A percentile compares a stretch with the other conserved stretches of the same genome.
Conservation (phyloP, 1,284 basidiomycete species). For the Wolfiporia cocos region DNA sequence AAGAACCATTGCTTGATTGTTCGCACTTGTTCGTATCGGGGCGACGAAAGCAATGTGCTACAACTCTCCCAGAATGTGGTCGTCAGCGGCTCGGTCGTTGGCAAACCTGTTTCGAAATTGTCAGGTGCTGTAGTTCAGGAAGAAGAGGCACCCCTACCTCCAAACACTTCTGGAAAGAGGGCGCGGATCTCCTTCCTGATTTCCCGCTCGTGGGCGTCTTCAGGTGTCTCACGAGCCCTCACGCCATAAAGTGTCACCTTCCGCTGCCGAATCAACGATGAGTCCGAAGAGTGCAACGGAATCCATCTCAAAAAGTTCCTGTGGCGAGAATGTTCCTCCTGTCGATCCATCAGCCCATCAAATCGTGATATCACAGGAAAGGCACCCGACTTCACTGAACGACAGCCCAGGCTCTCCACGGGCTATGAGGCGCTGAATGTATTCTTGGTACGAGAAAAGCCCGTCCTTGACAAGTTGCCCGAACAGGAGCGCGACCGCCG, state of each 20-base stretch:
- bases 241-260: slow-evolving; percentile 63
- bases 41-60: slow-evolving; percentile 39
- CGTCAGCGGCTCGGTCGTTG: slow-evolving; percentile 27
- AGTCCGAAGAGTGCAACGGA: slow-evolving; percentile 50
- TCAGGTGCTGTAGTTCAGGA: neutral
- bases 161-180: slow-evolving; percentile 61
- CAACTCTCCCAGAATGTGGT: slow-evolving; percentile 38
- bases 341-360: no score
- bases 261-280: slow-evolving; percentile 58
- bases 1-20: slow-evolving; percentile 65
- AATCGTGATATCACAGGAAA: no score
- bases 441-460: slow-evolving; percentile 80
- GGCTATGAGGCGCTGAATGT: slow-evolving; percentile 82
- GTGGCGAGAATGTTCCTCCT: slow-evolving; percentile 50
- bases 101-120: no score
- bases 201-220: slow-evolving; percentile 59
- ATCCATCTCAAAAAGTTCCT: slow-evolving; percentile 63
- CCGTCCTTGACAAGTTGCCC: slow-evolving; percentile 74
- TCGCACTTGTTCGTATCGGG: slow-evolving; percentile 66
- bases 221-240: slow-evolving; percentile 58
- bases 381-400: slow-evolving; percentile 46
- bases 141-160: slow-evolving; percentile 34
- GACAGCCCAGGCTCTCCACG: slow-evolving; percentile 65
- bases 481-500: slow-evolving; percentile 65
- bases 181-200: slow-evolving; percentile 64